Conservation (phyloP, 2,329 filamentous ascomycete species). For the Sphaceloma murrayae region DNA sequence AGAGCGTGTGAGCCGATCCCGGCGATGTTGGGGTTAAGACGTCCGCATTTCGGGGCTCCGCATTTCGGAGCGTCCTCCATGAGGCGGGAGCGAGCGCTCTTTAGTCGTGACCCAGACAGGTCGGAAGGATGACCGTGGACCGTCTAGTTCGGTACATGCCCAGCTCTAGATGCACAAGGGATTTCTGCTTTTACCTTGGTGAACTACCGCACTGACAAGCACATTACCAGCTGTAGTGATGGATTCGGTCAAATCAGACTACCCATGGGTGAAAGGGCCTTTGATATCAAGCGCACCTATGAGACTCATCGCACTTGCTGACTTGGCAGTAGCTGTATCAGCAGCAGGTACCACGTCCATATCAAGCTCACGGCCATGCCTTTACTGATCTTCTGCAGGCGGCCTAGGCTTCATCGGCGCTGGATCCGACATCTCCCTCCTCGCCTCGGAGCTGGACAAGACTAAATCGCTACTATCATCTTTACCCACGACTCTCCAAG, state of each 20-base stretch:
- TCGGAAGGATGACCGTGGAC: too few species aligned
- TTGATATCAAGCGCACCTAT: constrained; percentile 58
- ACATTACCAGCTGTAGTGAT: background rate
- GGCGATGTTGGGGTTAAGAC: too few species aligned
- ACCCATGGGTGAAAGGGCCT: constrained; percentile 51
- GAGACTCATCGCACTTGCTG: constrained; percentile 50
- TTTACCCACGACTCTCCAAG: constrained; percentile 8
- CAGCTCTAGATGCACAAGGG: too few species aligned
- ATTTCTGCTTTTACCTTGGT: too few species aligned
- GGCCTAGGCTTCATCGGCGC: constrained; percentile 37
- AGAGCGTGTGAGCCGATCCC: too few species aligned
- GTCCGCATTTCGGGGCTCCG: too few species aligned
- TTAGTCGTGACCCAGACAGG: too few species aligned
- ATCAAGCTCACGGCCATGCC: background rate
- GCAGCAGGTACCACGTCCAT: constrained; percentile 33
- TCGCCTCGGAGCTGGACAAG: constrained; percentile 24
- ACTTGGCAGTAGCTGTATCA: constrained; percentile 52
- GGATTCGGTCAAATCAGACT: constrained; percentile 30
- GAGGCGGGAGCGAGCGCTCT: too few species aligned
- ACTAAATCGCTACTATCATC: constrained; percentile 22
- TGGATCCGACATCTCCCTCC: constrained; percentile 29
- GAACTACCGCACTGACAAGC: background rate
- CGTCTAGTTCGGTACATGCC: too few species aligned
- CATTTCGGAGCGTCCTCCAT: too few species aligned
- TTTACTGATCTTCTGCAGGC: constrained; percentile 22